A percentile compares a stretch with the other conserved stretches of the same genome.
Evolutionary conservation across 495 filamentous ascomycete genomes (phyloP).

Genomic region (Bombardia bombarda): DNA sequence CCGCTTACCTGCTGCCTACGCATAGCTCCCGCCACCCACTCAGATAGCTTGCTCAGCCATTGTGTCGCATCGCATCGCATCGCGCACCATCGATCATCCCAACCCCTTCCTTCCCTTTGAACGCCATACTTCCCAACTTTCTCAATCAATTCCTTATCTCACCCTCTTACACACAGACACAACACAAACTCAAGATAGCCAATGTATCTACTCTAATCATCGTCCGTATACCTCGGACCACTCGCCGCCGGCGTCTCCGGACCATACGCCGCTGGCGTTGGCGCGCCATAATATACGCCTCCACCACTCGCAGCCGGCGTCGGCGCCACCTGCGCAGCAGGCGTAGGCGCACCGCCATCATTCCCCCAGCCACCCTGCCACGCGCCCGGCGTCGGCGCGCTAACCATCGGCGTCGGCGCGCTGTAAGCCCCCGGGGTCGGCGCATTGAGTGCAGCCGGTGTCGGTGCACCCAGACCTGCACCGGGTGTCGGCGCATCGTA

Average conservation of each 20-base stretch:
- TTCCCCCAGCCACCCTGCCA: slow-evolving; percentile 48
- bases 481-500: slow-evolving; percentile 77
- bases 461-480: slow-evolving; percentile 58
- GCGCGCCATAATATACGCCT: slow-evolving; percentile 63
- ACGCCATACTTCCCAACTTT: too few species aligned
- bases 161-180: too few species aligned
- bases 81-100: too few species aligned
- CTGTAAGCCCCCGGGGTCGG: slow-evolving; percentile 71
- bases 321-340: slow-evolving; percentile 53
- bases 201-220: too few species aligned
- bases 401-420: slow-evolving; percentile 53
- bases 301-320: slow-evolving; percentile 59
- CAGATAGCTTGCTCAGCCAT: too few species aligned
- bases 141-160: too few species aligned
- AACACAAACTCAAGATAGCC: too few species aligned
- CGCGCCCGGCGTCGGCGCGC: slow-evolving; percentile 50
- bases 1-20: too few species aligned
- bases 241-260: slow-evolving; percentile 72
- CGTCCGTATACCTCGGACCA: slow-evolving; percentile 48
- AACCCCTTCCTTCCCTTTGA: too few species aligned
- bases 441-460: slow-evolving; percentile 61
- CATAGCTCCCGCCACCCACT: too few species aligned
- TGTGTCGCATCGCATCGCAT: too few species aligned
- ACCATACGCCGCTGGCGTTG: slow-evolving; percentile 69
- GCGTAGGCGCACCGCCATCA: slow-evolving; percentile 54